Conservation (phyloP, 305 asterid genomes). For the Fraxinus dipetala region DNA sequence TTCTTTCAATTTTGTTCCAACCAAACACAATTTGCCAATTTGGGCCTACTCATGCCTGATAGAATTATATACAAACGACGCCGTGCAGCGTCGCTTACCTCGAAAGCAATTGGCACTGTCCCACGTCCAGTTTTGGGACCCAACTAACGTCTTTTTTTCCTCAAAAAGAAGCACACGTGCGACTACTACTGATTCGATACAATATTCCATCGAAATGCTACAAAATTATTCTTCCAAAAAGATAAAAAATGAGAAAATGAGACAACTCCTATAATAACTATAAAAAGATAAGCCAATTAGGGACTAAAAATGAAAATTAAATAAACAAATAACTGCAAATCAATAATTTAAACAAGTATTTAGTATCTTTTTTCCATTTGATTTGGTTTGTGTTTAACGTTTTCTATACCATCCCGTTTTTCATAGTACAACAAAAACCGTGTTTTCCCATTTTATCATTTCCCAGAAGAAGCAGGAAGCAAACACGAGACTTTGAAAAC, state of each 20-base stretch:
- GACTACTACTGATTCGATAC: conserved; percentile 22
- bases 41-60: neutral
- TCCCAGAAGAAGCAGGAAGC: conserved; percentile 33
- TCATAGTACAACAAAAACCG: conserved; percentile 10
- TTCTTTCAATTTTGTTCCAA: neutral
- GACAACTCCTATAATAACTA: neutral
- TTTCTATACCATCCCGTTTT: neutral
- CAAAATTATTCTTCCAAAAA: neutral
- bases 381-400: neutral
- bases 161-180: conserved; percentile 48
- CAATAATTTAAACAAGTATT: neutral
- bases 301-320: neutral
- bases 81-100: conserved; percentile 36
- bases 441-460: conserved; percentile 20
- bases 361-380: neutral
- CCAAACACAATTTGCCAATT: neutral
- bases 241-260: neutral
- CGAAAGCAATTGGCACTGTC: conserved; percentile 31
- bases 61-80: conserved; percentile 30
- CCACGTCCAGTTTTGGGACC: conserved; percentile 29
- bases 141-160: conserved; percentile 32
- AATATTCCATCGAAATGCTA: conserved; percentile 11
- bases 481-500: conserved; percentile 52
- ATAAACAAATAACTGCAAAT: neutral
- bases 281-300: neutral